A percentile compares a stretch with the other conserved stretches of the same genome.
These are phyloP conservation scores for Linnemannia exigua DNA, from an alignment of 192 early-diverging fungal genomes.

Conservation along the genomic window DNA sequence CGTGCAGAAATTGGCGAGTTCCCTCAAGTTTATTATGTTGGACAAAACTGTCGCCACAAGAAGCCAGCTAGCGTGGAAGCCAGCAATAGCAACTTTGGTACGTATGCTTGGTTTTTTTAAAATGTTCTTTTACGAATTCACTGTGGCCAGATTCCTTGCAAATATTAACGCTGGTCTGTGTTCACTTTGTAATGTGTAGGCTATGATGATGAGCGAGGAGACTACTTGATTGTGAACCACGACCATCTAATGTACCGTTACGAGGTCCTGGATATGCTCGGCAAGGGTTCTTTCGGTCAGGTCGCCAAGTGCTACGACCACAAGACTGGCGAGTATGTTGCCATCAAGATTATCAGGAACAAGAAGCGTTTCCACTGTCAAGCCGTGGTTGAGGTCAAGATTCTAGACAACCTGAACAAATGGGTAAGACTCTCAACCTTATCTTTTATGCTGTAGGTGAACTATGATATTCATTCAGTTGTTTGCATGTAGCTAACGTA, in stretches of 20 bases:
- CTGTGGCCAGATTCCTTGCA: neutral
- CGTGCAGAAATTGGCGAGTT: slow-evolving; percentile 88
- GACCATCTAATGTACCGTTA: slow-evolving; percentile 97
- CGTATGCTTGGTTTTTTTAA: neutral
- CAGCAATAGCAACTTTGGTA: slow-evolving; percentile 70
- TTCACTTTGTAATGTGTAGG: slow-evolving; percentile 17
- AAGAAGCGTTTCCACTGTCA: slow-evolving; percentile 97
- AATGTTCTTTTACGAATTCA: neutral
- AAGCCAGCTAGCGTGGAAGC: slow-evolving; percentile 72
- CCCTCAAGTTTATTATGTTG: slow-evolving; percentile 91
- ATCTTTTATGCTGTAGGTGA: neutral
- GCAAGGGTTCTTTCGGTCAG: slow-evolving; percentile 94
- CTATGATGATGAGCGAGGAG: slow-evolving; percentile 94
- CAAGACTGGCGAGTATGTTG: slow-evolving; percentile 87
- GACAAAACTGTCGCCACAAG: slow-evolving; percentile 75
- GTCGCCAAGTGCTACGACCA: slow-evolving; percentile 96
- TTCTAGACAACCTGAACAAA: slow-evolving; percentile 85
- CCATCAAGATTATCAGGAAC: slow-evolving; percentile 96
- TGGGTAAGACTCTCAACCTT: slow-evolving; percentile 67
- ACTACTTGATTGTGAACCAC: slow-evolving; percentile 87
- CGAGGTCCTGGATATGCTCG: slow-evolving; percentile 91
- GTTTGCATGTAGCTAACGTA: neutral
- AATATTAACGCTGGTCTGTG: neutral
- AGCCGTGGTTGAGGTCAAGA: slow-evolving; percentile 94
- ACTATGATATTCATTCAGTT: neutral